phyloP scores from a whole-genome alignment of 2,329 filamentous ascomycete genomes.

The Aspergillus tamarii region DNA sequence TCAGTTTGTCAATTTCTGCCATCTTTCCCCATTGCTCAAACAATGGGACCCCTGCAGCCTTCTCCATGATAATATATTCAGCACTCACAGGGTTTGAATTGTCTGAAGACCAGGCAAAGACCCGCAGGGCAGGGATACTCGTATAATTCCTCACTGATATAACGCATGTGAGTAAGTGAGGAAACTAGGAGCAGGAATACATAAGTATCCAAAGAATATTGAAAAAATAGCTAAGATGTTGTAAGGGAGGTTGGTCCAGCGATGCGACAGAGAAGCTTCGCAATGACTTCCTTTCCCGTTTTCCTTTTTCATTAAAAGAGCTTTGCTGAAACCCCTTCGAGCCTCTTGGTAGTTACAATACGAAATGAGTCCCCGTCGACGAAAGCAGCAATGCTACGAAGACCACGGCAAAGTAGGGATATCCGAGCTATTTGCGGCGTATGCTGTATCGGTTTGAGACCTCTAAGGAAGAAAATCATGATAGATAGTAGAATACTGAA shows the following conservation, averaged over 20 bases:
- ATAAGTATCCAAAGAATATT: too few species aligned
- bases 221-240: too few species aligned
- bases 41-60: too few species aligned
- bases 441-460: not conserved
- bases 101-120: too few species aligned
- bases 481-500: not conserved
- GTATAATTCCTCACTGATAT: slow-evolving; percentile 24
- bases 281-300: slow-evolving; percentile 35
- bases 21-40: too few species aligned
- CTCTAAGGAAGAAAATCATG: not conserved
- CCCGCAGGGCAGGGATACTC: slow-evolving; percentile 26
- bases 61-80: too few species aligned
- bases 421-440: not conserved
- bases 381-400: slow-evolving; percentile 25
- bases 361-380: slow-evolving; percentile 15
- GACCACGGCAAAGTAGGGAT: slow-evolving; percentile 8
- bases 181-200: slow-evolving; percentile 1
- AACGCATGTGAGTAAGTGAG: not conserved
- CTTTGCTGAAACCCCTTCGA: slow-evolving; percentile 39
- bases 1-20: slow-evolving; percentile 13
- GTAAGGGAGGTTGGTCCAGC: slow-evolving; percentile 31
- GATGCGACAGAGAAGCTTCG: slow-evolving; percentile 36
- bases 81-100: too few species aligned
- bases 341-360: slow-evolving; percentile 3
- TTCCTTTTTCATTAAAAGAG: slow-evolving; percentile 31